Conservation (phyloP, 345 rosid species). For the Camelina laxa region DNA sequence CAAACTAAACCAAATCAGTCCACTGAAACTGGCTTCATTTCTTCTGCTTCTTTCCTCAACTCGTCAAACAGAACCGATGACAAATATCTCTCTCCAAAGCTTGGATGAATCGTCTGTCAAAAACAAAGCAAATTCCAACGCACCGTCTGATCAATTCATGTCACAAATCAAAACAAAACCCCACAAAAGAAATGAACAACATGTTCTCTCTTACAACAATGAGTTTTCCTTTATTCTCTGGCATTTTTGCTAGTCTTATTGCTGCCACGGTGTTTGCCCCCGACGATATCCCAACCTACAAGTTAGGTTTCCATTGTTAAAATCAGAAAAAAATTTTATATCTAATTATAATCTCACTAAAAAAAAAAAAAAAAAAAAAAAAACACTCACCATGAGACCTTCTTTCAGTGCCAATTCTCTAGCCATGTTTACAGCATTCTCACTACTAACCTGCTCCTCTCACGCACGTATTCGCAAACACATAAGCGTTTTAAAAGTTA, state of each 20-base stretch:
- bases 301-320: slow-evolving; percentile 17
- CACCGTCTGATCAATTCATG: too few species aligned
- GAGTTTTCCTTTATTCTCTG: slow-evolving; percentile 93
- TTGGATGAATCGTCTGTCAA: slow-evolving; percentile 77
- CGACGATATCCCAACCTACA: slow-evolving; percentile 93
- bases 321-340: too few species aligned
- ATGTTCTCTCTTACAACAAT: slow-evolving; percentile 73
- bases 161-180: not conserved
- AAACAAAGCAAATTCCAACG: not conserved
- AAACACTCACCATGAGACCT: slow-evolving; percentile 80
- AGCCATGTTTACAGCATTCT: slow-evolving; percentile 92
- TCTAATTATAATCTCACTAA: not conserved
- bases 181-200: not conserved
- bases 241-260: slow-evolving; percentile 75
- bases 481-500: slow-evolving; percentile 3
- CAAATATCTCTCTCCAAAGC: slow-evolving; percentile 93
- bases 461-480: slow-evolving; percentile 9
- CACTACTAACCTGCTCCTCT: slow-evolving; percentile 73
- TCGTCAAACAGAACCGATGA: slow-evolving; percentile 86
- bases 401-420: slow-evolving; percentile 89
- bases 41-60: slow-evolving; percentile 86
- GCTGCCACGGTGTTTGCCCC: slow-evolving; percentile 97
- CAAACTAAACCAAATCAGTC: slow-evolving; percentile 45
- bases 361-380: not conserved
- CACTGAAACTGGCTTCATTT: slow-evolving; percentile 89